Evolutionary conservation across 2,329 filamentous ascomycete genomes (phyloP), one percentile per base, ranked within the genome.

Genomic region (Pseudohalonectria lignicola): DNA sequence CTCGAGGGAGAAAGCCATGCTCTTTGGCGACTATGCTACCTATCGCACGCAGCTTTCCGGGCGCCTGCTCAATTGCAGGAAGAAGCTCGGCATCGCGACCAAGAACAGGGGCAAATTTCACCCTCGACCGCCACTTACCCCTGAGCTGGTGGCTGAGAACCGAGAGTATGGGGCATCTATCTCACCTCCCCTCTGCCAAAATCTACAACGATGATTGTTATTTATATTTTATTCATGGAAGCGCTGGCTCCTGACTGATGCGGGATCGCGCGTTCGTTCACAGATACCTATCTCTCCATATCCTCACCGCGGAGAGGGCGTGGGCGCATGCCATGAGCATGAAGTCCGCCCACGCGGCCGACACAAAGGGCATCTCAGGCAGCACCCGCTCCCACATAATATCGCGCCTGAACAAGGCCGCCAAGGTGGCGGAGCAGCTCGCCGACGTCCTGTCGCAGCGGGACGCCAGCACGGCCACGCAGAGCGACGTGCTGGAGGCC

Each of bases 251-350:
- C n/a, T n/a, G n/a, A n/a, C n/a, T n/a, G n/a, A n/a, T n/a, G n/a
- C n/a, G n/a, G n/a, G n/a, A n/a, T n/a, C n/a, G n/a, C n/a, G n/a
- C n/a, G n/a, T n/a, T n/a, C n/a, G 21, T 34, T 41, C 47, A 42
- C 13, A 93, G 86, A 59, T 85, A 79, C 61, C 74, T 80, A 35
- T 71, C 82, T 47, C 69, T 95, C n/a, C 69, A 90, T 23, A 71
- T 98, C 40, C 76, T 95, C 52, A 84, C 79, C 29, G 79, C 88
- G 43, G 92, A 98, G 64, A 76, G 92, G 46, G 86, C 88, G 37
- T 96, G 87, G 86, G 90, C 92, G 28, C 82, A 94, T 59, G 90
- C 88, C 41, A 93, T 96, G 87, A 79, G 83, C 55, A 86, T 95
- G 72, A 95, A 94, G 61, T 75, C 86, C 4, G 67, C 76, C 16